These are phyloP conservation scores for Rheum nobile DNA, from an alignment of 148 eudicot species.

Conservation along the genomic window DNA sequence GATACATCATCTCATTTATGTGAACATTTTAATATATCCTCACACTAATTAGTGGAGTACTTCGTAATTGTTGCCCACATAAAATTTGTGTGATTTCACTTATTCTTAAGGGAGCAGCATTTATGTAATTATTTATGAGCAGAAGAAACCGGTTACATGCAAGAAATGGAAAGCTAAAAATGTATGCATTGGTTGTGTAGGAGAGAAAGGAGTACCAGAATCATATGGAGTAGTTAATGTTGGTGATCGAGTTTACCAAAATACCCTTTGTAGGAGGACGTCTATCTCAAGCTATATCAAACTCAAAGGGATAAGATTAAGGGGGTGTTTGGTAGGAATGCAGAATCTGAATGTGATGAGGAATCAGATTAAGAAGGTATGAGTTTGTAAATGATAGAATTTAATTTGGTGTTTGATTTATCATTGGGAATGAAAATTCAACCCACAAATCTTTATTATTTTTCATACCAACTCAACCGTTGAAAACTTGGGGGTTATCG, in stretches of 20 bases:
- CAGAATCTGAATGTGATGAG: too few relatives aligned
- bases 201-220: neutral
- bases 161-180: constrained; percentile 3
- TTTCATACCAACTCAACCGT: too few relatives aligned
- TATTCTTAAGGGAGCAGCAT: neutral
- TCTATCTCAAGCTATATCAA: neutral
- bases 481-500: too few relatives aligned
- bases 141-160: constrained; percentile 8
- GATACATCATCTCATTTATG: neutral
- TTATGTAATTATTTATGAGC: constrained; percentile 5
- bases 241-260: constrained; percentile 8
- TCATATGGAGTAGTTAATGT: neutral
- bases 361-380: too few relatives aligned
- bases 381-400: too few relatives aligned
- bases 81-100: neutral
- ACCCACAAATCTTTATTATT: too few relatives aligned
- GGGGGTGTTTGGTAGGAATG: too few relatives aligned
- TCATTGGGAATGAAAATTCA: too few relatives aligned
- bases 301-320: too few relatives aligned
- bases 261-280: neutral
- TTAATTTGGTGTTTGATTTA: too few relatives aligned
- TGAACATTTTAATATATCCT: neutral
- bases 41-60: too few relatives aligned
- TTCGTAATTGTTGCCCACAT: neutral
- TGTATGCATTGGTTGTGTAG: neutral